phyloP scores from a whole-genome alignment of 106 monocot species.

The Platanthera zijinensis region DNA sequence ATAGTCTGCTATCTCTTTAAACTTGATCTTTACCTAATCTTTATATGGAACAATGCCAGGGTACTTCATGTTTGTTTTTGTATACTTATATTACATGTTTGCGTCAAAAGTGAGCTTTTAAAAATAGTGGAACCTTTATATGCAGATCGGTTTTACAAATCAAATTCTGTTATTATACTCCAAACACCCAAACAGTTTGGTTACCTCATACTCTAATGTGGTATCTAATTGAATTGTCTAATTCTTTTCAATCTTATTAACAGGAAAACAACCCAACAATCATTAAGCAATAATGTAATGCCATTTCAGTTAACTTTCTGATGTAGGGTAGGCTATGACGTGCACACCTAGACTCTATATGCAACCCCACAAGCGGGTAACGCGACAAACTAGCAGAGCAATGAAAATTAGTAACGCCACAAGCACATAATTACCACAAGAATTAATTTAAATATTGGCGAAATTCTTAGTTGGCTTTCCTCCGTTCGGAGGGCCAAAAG shows the following conservation, averaged over 20 bases:
- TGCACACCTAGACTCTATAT: no score
- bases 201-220: background rate
- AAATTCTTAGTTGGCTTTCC: no score
- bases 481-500: no score
- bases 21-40: background rate
- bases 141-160: background rate
- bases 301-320: background rate
- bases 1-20: background rate
- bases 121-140: background rate
- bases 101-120: background rate
- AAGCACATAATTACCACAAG: no score
- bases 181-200: background rate
- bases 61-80: background rate
- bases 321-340: no score
- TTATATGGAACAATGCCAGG: background rate
- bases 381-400: no score
- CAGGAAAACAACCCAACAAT: background rate
- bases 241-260: background rate
- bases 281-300: background rate
- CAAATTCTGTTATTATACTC: background rate
- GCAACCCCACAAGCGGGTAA: no score
- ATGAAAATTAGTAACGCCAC: no score
- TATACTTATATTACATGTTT: background rate
- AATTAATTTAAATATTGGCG: no score
- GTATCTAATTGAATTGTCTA: background rate